Evolutionary conservation across 345 rosid species (phyloP).

Genomic region (Hypericum perforatum): DNA sequence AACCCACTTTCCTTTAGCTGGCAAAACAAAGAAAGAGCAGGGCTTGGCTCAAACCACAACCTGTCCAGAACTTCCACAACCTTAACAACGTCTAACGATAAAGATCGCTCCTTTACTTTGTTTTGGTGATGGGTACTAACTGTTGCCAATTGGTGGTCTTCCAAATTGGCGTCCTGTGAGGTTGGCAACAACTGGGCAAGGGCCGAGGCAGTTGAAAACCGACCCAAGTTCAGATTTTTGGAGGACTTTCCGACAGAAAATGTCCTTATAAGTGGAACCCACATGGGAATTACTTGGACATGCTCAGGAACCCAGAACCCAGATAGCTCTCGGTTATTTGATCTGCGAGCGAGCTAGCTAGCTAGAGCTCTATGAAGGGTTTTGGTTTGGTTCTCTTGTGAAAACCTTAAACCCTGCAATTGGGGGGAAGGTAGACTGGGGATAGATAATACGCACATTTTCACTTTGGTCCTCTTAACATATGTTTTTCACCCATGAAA

Average conservation of each 20-base stretch:
- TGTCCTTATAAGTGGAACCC: background rate
- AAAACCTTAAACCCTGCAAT: no score
- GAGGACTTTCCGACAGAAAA: background rate
- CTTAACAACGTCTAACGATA: slow-evolving; percentile 20
- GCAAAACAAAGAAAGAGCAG: slow-evolving; percentile 34
- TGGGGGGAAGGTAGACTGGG: no score
- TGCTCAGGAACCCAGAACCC: no score
- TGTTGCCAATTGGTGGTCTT: background rate
- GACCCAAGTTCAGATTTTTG: background rate
- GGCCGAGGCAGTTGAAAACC: background rate
- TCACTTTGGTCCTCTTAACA: no score
- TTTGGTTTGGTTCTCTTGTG: no score
- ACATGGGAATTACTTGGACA: background rate
- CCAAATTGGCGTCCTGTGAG: background rate
- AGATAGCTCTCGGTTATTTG: no score
- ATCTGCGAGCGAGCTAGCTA: no score
- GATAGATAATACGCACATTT: no score
- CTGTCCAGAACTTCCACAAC: slow-evolving; percentile 26
- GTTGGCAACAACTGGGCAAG: background rate
- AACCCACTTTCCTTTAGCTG: slow-evolving; percentile 30
- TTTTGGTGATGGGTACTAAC: background rate
- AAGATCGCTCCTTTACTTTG: background rate
- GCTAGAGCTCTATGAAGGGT: no score
- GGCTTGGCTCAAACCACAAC: slow-evolving; percentile 32
- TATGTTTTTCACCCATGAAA: no score